Evolutionary conservation across 768 basidiomycete species (phyloP), one percentile per base, ranked within the genome.

Genomic region (Hypsizygus marmoreus): DNA sequence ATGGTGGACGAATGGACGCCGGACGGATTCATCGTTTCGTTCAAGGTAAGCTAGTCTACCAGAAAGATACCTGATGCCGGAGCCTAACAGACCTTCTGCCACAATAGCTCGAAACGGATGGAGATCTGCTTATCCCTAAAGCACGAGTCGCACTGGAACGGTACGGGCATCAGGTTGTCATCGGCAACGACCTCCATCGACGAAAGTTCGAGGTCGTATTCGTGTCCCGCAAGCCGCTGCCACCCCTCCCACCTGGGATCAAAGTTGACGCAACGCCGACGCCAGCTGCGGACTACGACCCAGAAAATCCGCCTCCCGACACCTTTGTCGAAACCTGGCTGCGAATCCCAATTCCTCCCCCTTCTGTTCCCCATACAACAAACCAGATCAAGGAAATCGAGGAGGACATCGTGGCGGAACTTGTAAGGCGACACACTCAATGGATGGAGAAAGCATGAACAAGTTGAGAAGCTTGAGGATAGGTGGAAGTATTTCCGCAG

Each of bases 101-200:
- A 1, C 50, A 13, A 29, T 56, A 98, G 95, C 84, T 99, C 39
- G 95, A 99, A 74, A 99, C 97, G 5, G 95, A 99, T 56, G 74
- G 70, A 16, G 35, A 70, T 1, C 73, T 99, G 9, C 77, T 99
- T 16, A 77, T 97, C 47, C 95, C 97, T 23, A 99, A 99, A 73
- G 86, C 95, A 0, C 79, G 84, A 12, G 79, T 77, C 7, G 91
- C 97, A 1, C 79, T 98, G 25, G 85, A 92, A 49, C 82, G 95
- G 19, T 99, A 98, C 65, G 94, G 95, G 1, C 97, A 98, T 63
- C 95, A 98, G 62, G 84, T 97, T 22, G 97, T 99, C 42, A 91
- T 99, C 50, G 97, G 92, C 14, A 99, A 99, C 65, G 88, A 93
- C 50, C 82, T 99, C n/a, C 81, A 94, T 59, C 79, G 80, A 28